Percentiles rank a stretch among this genome's conserved stretches.
Conservation (phyloP, 495 filamentous ascomycete species). For the Xylaria acuta region DNA sequence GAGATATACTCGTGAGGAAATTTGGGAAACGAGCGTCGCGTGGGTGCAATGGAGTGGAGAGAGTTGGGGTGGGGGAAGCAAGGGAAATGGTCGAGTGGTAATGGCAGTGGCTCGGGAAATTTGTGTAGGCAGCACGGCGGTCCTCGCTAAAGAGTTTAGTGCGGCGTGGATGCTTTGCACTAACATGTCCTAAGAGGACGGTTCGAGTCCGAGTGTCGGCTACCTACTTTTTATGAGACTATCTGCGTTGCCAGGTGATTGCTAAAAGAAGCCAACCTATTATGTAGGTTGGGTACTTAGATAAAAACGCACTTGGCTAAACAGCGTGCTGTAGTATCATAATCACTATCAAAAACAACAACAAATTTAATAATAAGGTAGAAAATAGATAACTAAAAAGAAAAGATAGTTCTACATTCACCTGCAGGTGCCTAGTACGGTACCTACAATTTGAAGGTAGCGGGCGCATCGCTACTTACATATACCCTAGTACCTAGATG, state of each 20-base stretch:
- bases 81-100: constrained; percentile 28
- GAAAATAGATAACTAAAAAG: too few relatives aligned
- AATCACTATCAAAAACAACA: neutral
- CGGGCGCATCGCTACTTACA: neutral
- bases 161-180: neutral
- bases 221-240: neutral
- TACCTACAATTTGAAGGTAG: too few relatives aligned
- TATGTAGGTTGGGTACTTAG: too few relatives aligned
- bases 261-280: too few relatives aligned
- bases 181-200: neutral
- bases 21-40: constrained; percentile 3
- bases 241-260: too few relatives aligned
- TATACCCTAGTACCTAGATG: too few relatives aligned
- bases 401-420: too few relatives aligned
- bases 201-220: constrained; percentile 26
- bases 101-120: constrained; percentile 9
- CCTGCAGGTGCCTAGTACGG: too few relatives aligned
- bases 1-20: constrained; percentile 27
- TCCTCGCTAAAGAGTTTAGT: neutral
- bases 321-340: neutral
- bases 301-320: too few relatives aligned
- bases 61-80: constrained; percentile 12
- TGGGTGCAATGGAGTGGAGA: constrained; percentile 9
- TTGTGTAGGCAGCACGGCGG: neutral
- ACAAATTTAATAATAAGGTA: too few relatives aligned